Base-by-base conservation (phyloP, 1,284 basidiomycete species). In the Leccinum insolens region DNA sequence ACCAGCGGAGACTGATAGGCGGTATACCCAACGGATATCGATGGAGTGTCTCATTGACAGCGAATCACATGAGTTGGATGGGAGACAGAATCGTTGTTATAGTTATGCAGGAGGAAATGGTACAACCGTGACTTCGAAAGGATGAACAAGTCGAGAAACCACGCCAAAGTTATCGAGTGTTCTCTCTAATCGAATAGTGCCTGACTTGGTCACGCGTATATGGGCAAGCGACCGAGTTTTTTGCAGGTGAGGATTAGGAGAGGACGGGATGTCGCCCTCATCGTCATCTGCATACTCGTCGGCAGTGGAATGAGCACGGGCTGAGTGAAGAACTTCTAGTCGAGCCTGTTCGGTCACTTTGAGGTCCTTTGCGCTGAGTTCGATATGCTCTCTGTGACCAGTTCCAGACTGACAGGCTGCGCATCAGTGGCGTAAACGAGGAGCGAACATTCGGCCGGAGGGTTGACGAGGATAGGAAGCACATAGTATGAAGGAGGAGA, bases 51-150 rank as follows among this genome's bases (percentile, higher is more conserved):
- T 4, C 92, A 93, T 28, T 86, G 85, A 76, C 95, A 96, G 17
- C 89, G 88, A 65, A 91, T 78, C 9, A 86, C 82, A 49, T 86
- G 79, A 7, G 81, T 80, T 8, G 81, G 79, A 44, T 80, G 71
- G 15, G 80, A 70, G 52, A 80, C 76, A 34, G 74, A 76, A 62
- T 85, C 84, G 7, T 85, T 82, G 41, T 82, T 82, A 74, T 94
- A 94, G 69, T 86, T 86, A 84, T 3, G 89, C 94, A 5, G 83
- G 84, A 2, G 95, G 95, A 76, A 95, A 98, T 22, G 93, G 92
- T 8, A 90, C 90, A 65, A 97, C 81, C 0, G 88, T 85, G n/a
- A 94, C 84, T 67, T 92, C 87, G 20, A 85, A 83, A 17, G 89
- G 86, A 57, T 89, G 86, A 49, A 88, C 82, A 73, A 93, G 78